Evolutionary conservation across 2,329 filamentous ascomycete species (phyloP), one percentile per base, ranked within the genome.

Genomic region (Aspergillus fumigatiaffinis): DNA sequence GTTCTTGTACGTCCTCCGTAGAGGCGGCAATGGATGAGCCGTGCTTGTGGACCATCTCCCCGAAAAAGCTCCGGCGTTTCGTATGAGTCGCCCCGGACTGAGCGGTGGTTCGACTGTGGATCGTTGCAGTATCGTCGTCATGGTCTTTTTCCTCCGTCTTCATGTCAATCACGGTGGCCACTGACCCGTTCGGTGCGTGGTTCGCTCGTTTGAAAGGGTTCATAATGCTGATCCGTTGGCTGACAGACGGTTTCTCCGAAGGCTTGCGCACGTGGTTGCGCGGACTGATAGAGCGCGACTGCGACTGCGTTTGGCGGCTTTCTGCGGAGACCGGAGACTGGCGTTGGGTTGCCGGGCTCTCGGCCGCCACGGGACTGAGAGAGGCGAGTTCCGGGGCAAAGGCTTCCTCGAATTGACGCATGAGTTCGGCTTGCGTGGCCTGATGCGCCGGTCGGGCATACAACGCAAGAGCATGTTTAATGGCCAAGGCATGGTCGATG

Each of bases 401-500:
- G 0, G 66, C 69, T 23, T 68, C 65, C 57, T 77, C 74, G 28
- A 76, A 75, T 29, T 70, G 73, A 21, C 69, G 69, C 32, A 69
- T 68, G 10, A 77, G 66, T 53, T 77, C 74, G 2, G 68, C 61
- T 51, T 76, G 72, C 2, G 73, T 76, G 35, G 74, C 72, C 63
- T 75, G 71, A 84, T 85, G 73, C 77, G 81, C 72, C 79, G 84
- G 73, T 74, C 82, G 77, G 57, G 82, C 82, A 72, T 91, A 90
- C 65, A 87, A 81, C 3, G 80, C 80, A 61, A 97, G 75, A 66
- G 91, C 93, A 62, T 91, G 87, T 77, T 93, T 92, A 66, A 97
- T 86, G 73, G 91, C 87, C 58, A 96, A 83, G 2, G 91, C 91
- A 73, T 97, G 92, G 68, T 97, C 94, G 46, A 96, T 83, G 29